Percentiles rank a stretch among this genome's conserved stretches.
Conservation (phyloP, 108 stramenopile species). For the Asterionellopsis glacialis region DNA sequence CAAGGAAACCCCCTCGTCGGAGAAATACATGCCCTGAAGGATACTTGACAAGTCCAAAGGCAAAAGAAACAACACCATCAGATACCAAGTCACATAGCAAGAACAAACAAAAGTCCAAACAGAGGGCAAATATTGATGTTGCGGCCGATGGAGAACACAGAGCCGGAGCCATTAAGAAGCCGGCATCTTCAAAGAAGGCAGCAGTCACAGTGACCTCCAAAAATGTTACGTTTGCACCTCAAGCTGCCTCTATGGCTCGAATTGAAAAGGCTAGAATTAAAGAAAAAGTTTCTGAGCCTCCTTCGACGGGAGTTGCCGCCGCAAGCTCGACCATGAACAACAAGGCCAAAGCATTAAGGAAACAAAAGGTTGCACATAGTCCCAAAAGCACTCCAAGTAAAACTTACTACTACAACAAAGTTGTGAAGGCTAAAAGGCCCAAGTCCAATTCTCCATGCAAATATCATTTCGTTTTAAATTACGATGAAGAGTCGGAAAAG, state of each 20-base stretch:
- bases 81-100: background rate
- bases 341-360: background rate
- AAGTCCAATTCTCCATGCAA: background rate
- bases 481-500: conserved; percentile 14
- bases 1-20: conserved; percentile 7
- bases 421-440: conserved; percentile 21
- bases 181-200: background rate
- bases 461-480: conserved; percentile 55
- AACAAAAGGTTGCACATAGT: background rate
- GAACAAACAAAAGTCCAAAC: too few species aligned
- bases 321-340: conserved; percentile 3
- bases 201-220: background rate
- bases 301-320: background rate
- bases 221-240: background rate
- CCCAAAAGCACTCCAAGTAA: conserved; percentile 3
- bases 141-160: conserved; percentile 7
- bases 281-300: background rate
- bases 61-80: background rate
- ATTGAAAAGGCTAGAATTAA: background rate
- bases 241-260: background rate
- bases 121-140: conserved; percentile 4
- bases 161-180: background rate
- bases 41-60: background rate
- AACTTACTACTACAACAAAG: conserved; percentile 44
- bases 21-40: background rate